Evolutionary conservation across 2,329 filamentous ascomycete species (phyloP).

Genomic region (Talaromyces sp.): DNA sequence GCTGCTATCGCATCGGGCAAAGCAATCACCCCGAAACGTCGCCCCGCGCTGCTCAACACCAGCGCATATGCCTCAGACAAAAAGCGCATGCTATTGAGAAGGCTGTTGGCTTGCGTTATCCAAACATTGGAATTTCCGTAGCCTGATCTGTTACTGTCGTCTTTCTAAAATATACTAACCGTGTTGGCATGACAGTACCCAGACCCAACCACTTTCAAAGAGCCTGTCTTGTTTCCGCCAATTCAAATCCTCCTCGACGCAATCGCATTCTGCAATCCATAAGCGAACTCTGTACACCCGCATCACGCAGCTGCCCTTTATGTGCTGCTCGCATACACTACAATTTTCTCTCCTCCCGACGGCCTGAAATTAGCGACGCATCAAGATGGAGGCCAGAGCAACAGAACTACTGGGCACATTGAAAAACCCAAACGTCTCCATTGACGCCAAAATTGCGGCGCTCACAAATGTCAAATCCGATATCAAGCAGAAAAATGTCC

Average conservation of each 20-base stretch:
- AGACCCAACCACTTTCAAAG: not conserved
- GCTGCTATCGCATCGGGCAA: not conserved
- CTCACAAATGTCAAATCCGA: constrained; percentile 76
- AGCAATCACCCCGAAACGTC: constrained; percentile 1
- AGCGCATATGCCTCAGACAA: not conserved
- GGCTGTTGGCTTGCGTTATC: not conserved
- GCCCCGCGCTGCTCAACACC: not conserved
- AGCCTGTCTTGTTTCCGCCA: not conserved
- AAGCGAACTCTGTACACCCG: not conserved
- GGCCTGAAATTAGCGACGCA: not conserved
- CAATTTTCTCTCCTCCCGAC: constrained; percentile 5
- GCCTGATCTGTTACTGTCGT: not conserved
- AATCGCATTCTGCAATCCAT: not conserved
- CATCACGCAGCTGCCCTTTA: constrained; percentile 8
- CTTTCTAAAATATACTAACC: not conserved
- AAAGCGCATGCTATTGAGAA: not conserved
- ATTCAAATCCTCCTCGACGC: not conserved
- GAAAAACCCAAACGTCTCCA: constrained; percentile 61
- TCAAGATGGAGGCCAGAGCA: constrained; percentile 56
- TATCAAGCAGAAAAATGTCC: constrained; percentile 91
- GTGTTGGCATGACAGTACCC: not conserved
- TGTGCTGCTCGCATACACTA: not conserved
- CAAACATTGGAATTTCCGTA: too few species aligned
- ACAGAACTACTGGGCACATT: constrained; percentile 52
- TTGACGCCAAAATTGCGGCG: constrained; percentile 67